A percentile compares a stretch with the other conserved stretches of the same genome.
phyloP scores from a whole-genome alignment of 2,329 filamentous ascomycete genomes.

The Phialophora tarda region DNA sequence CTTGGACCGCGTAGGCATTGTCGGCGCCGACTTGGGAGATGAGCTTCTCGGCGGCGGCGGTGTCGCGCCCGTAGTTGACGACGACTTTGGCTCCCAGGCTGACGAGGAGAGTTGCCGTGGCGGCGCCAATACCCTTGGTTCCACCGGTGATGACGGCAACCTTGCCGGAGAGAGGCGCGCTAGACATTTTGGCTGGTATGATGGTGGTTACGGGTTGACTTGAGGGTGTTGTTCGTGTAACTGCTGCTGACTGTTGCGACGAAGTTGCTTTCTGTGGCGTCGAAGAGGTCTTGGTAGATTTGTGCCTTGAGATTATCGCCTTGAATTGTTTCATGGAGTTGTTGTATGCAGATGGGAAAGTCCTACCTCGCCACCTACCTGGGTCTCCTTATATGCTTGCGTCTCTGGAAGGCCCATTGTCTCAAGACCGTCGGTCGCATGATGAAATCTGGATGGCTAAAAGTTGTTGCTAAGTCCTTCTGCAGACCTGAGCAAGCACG shows the following conservation, averaged over 20 bases:
- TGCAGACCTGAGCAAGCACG: background rate
- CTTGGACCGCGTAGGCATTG: constrained; percentile 59
- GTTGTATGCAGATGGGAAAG: background rate
- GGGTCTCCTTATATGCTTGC: constrained; percentile 8
- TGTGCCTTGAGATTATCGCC: constrained; percentile 15
- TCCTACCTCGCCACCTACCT: background rate
- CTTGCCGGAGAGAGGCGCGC: constrained; percentile 29
- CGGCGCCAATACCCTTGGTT: constrained; percentile 50
- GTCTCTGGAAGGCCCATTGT: background rate
- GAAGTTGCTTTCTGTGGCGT: background rate
- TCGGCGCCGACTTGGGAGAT: constrained; percentile 56
- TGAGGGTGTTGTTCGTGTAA: background rate
- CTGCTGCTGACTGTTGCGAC: background rate
- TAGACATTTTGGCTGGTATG: constrained; percentile 22
- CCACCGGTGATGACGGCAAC: constrained; percentile 51
- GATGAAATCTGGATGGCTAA: background rate
- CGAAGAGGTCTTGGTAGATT: constrained; percentile 7
- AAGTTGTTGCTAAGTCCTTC: constrained; percentile 3
- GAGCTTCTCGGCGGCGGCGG: constrained; percentile 60
- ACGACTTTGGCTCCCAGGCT: constrained; percentile 53
- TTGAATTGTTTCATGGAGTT: constrained; percentile 19
- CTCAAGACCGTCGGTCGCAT: background rate
- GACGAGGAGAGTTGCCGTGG: constrained; percentile 48
- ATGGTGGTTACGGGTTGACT: background rate
- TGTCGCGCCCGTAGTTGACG: constrained; percentile 64